phyloP scores from a whole-genome alignment of 106 monocot species.

The Gastrodia elata region DNA sequence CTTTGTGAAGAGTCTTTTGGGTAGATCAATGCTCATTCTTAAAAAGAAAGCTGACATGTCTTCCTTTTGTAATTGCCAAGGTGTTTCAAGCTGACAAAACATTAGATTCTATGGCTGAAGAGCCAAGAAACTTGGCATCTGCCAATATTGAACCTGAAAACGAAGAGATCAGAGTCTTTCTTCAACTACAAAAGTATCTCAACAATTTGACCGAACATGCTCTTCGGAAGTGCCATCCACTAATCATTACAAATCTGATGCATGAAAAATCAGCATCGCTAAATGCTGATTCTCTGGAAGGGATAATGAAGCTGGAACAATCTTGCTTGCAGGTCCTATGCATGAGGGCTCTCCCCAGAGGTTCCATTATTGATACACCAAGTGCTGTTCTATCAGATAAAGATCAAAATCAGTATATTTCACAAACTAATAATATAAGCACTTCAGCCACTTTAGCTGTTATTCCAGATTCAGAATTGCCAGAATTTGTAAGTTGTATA shows the following conservation, averaged over 20 bases:
- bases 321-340: slow-evolving; percentile 65
- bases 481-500: slow-evolving; percentile 56
- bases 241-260: slow-evolving; percentile 62
- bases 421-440: slow-evolving; percentile 11
- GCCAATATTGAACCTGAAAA: slow-evolving; percentile 13
- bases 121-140: slow-evolving; percentile 6
- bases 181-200: slow-evolving; percentile 57
- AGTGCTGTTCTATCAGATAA: slow-evolving; percentile 8
- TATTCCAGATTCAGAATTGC: slow-evolving; percentile 45
- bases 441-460: slow-evolving; percentile 11
- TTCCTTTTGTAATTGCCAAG: slow-evolving; percentile 8
- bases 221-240: slow-evolving; percentile 68
- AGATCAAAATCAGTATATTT: slow-evolving; percentile 15
- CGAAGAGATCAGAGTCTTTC: slow-evolving; percentile 26
- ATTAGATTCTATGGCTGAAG: slow-evolving; percentile 13
- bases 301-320: slow-evolving; percentile 33
- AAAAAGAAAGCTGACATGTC: not conserved
- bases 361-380: slow-evolving; percentile 29
- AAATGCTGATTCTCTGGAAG: slow-evolving; percentile 22
- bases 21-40: not conserved
- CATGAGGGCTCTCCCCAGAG: slow-evolving; percentile 45
- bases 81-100: slow-evolving; percentile 25
- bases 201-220: slow-evolving; percentile 64
- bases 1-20: not conserved
- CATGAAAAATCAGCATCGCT: slow-evolving; percentile 48